These are phyloP conservation scores for Acanthamoeba triangularis DNA, from an alignment of 208 protist species.

Conservation along the genomic window DNA sequence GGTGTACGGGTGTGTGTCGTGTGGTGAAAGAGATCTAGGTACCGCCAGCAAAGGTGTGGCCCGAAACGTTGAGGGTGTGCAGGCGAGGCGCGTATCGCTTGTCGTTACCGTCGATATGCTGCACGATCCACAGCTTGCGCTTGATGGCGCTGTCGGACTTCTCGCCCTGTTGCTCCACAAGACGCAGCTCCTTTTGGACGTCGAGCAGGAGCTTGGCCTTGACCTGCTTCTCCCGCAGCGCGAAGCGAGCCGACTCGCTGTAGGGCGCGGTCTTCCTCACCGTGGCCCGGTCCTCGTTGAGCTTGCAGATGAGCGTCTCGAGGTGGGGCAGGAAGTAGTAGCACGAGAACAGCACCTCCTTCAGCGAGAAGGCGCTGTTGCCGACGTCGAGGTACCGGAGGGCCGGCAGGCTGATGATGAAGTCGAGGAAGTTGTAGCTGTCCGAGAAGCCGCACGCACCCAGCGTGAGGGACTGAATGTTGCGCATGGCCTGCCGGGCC, in stretches of 20 bases:
- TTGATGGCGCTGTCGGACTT: not conserved
- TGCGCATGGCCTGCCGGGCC: constrained; percentile 51
- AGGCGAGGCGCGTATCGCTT: constrained; percentile 31
- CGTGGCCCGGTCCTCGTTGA: not conserved
- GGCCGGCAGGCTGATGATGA: constrained; percentile 30
- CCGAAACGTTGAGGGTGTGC: constrained; percentile 2
- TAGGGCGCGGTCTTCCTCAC: not conserved
- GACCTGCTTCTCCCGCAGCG: not conserved
- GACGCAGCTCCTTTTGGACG: not conserved
- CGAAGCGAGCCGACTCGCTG: not conserved
- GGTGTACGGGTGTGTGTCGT: not conserved
- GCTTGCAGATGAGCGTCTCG: constrained; percentile 46
- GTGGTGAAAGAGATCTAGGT: not conserved
- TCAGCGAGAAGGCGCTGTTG: not conserved
- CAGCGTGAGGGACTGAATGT: constrained; percentile 11
- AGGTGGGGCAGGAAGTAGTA: constrained; percentile 51
- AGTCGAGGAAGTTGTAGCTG: not conserved
- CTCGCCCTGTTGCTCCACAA: not conserved
- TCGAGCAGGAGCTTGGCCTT: constrained; percentile 46
- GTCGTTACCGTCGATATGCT: not conserved
- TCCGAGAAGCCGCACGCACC: not conserved
- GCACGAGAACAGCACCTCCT: constrained; percentile 34
- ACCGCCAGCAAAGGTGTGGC: not conserved
- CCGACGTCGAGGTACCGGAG: not conserved
- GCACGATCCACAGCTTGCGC: constrained; percentile 22